Base-by-base conservation (phyloP, 176 grass and related monocot genomes). In the Dendrocalamus sinicus region DNA sequence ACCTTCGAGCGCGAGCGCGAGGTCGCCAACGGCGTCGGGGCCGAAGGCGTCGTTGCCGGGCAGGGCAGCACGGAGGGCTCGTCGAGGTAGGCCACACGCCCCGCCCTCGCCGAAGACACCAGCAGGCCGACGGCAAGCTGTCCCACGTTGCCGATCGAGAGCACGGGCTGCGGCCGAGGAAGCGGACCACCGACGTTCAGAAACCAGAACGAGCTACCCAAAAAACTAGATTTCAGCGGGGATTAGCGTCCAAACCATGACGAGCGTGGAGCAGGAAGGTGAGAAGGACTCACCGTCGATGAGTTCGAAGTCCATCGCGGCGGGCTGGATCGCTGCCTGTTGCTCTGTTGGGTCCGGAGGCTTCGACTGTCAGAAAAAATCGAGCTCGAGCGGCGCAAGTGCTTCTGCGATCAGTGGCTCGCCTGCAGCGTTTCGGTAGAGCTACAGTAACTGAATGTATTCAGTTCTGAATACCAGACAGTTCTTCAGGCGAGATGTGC, bases 111-210 rank as follows among this genome's bases (percentile, higher is more conserved):
- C 26, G 94, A 99, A 4, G 97, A 83, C 22, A 99, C 84, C 76
- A 96, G 51, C 10, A 99, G 90, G 83, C 96, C 97, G 4, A 94
- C 78, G 59, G 97, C 88, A 82, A 99, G 90, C 84, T 99, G 97
- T 44, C 94, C 97, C 62, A 99, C 97, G 91, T 99, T 99, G 2
- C 97, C 97, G 75, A 99, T 99, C 78, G 94, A 96, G 20, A 99
- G 92, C 58, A 90, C 92, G 72, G 97, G 97, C 97, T 96, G 91
- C n/a, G 2, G 22, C 15, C 7, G 70, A 16, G 44, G 59, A 81
- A 85, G 6, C 51, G 13, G 62, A 55, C 65, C 68, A 88, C 17
- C 41, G 43, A 59, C 73, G 13, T 1, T 44, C 44, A 79, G 35
- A 44, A 17, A 52, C 1, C 73, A 45, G 70, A 8, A 55, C 26